Base-by-base conservation (phyloP, 257 asterid genomes). In the Plantago major region DNA sequence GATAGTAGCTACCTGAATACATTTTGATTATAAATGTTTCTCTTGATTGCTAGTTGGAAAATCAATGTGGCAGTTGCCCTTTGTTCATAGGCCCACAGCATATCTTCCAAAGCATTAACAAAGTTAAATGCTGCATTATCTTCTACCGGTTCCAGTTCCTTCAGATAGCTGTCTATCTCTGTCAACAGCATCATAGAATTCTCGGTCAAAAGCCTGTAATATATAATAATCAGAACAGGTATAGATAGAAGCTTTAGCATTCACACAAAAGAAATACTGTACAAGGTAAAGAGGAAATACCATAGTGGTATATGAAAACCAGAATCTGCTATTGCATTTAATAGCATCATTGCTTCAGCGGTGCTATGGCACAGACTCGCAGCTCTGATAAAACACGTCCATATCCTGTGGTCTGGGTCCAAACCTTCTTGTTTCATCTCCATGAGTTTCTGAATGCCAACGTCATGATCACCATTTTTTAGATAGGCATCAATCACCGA, bases 11-110 rank as follows among this genome's bases (percentile, higher is more conserved):
- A 92, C 98, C 97, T 86, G 85, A 79, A 92, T 58, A 92, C 78
- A 59, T 75, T 67, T 22, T 67, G 79, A 68, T 65, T 84, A 76
- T 88, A 92, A 49, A 89, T 81, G 73, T 80, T 82, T 79, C 95
- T 81, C 73, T 84, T 89, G 66, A 86, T 74, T 38, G 99, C 99
- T 72, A 92, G 76, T 56, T 87, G 97, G 84, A 92, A 92, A 78
- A 92, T 71, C 91, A 89, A 84, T 8, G 95, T 69, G 50, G 99
- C 99, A 51, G 97, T 81, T 62, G 97, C 97, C 60, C 99, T 88
- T 55, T 66, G 87, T 71, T 89, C 97, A 77, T 82, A 92, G 58
- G 96, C 89, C 99, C 99, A 92, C 73, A 92, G 76, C 77, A 86
- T 55, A 75, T 92, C 95, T 79, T 83, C 95, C 82, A 92, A 79